These are phyloP conservation scores for Halenospora varia DNA, from an alignment of 495 filamentous ascomycete genomes.

Conservation along the genomic window DNA sequence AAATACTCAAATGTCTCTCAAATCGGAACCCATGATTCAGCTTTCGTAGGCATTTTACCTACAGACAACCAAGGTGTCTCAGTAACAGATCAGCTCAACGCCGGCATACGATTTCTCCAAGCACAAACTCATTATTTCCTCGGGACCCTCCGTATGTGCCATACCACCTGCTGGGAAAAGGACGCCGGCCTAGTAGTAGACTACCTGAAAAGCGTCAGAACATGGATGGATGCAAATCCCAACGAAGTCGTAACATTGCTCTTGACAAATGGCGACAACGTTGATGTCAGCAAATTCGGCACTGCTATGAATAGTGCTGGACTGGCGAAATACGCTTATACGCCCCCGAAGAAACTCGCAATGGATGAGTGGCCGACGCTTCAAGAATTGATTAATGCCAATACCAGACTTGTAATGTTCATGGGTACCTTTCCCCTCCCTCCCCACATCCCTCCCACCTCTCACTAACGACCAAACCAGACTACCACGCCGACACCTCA, in stretches of 20 bases:
- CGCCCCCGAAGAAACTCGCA: slow-evolving; percentile 62
- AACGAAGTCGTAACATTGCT: slow-evolving; percentile 90
- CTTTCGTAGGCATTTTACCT: slow-evolving; percentile 65
- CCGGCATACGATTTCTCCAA: slow-evolving; percentile 88
- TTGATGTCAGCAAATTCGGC: slow-evolving; percentile 55
- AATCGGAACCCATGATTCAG: slow-evolving; percentile 59
- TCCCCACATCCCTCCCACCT: not conserved
- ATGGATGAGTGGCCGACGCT: slow-evolving; percentile 83
- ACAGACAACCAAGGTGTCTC: slow-evolving; percentile 70
- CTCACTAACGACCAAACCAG: slow-evolving; percentile 35
- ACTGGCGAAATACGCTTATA: slow-evolving; percentile 65
- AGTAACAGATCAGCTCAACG: slow-evolving; percentile 74
- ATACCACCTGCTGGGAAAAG: slow-evolving; percentile 75
- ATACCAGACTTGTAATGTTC: slow-evolving; percentile 48
- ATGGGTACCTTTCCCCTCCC: slow-evolving; percentile 24
- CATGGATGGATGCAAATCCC: slow-evolving; percentile 72
- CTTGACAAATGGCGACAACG: slow-evolving; percentile 76
- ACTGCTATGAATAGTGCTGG: slow-evolving; percentile 62
- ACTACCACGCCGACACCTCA: slow-evolving; percentile 81
- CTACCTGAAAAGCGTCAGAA: slow-evolving; percentile 63
- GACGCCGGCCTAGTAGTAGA: slow-evolving; percentile 64
- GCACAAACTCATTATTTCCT: slow-evolving; percentile 71
- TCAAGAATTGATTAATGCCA: slow-evolving; percentile 66
- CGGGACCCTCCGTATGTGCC: slow-evolving; percentile 38
- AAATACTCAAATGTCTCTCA: slow-evolving; percentile 88